Evolutionary conservation across 257 asterid genomes (phyloP), one percentile per base, ranked within the genome.

Genomic region (Ehretia macrophylla): DNA sequence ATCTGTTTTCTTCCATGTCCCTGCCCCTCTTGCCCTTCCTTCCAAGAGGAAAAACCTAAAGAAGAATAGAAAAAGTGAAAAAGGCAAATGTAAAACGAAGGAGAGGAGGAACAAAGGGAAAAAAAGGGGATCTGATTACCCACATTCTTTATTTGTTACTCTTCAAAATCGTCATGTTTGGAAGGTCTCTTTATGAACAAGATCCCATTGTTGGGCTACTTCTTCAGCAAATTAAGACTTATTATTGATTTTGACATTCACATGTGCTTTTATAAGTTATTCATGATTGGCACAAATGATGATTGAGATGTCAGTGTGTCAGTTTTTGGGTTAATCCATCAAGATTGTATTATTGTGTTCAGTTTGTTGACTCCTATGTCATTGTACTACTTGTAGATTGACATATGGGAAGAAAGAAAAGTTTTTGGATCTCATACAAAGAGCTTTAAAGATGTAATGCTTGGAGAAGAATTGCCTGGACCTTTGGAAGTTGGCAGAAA

Each of bases 391-490:
- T 57, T 64, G 60, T 57, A 92, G 99, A 85, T 92, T 69, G 77
- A 66, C 23, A 92, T 88, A 71, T 92, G 97, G 99, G 97, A 88
- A 78, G 89, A 86, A 75, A 78, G 99, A 72, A 77, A 69, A 69
- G 95, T 92, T 62, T 92, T 92, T 72, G 99, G 97, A 61, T 86
- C 96, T 59, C 86, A 60, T 59, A 59, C 83, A 35, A 74, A 79
- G 76, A 77, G 74, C 75, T 87, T 92, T 53, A 88, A 77, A 77
- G 93, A 83, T 64, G 64, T 77, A 37, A 83, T 92, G 91, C 93
- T 92, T 47, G 89, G 94, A 72, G 88, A 75, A 63, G 91, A 86
- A 72, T 55, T 68, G 35, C 95, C 99, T 61, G 85, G 86, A 11
- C 86, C 95, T 32, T 74, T 86, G 72, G 86, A 82, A 66, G 76